Percentiles rank a stretch among this genome's conserved stretches.
phyloP scores from a whole-genome alignment of 2,329 filamentous ascomycete species.

The Erysiphe pulchra region DNA sequence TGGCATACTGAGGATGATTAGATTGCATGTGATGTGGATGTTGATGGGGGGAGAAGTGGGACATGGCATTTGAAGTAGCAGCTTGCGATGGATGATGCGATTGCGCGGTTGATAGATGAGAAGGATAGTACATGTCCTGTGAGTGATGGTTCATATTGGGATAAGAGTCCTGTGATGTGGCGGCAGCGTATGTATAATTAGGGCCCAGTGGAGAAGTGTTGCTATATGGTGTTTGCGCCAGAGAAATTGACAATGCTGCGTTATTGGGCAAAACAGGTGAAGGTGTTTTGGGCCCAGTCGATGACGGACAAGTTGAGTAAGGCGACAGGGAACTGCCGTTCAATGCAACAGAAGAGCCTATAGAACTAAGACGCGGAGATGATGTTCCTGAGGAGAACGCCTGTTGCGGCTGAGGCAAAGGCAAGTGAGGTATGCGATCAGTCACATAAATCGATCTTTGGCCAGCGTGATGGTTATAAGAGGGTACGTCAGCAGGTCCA shows the following conservation, averaged over 20 bases:
- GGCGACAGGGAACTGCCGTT: constrained; percentile 28
- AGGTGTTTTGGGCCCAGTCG: constrained; percentile 49
- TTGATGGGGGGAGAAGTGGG: constrained; percentile 47
- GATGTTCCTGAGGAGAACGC: constrained; percentile 43
- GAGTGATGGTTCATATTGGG: constrained; percentile 56
- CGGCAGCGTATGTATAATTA: constrained; percentile 17
- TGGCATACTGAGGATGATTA: too few relatives aligned
- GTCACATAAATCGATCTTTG: constrained; percentile 40
- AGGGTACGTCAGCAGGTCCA: constrained; percentile 44
- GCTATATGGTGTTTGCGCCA: constrained; percentile 14
- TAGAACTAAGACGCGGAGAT: constrained; percentile 54
- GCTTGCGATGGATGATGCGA: constrained; percentile 51
- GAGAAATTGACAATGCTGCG: constrained; percentile 17
- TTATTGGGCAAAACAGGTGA: constrained; percentile 38
- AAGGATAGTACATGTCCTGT: constrained; percentile 65
- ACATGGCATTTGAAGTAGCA: constrained; percentile 46
- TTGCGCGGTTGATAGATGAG: constrained; percentile 56
- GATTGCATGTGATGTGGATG: constrained; percentile 55
- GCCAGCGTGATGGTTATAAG: constrained; percentile 40
- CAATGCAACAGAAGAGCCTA: constrained; percentile 20
- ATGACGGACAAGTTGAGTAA: constrained; percentile 23
- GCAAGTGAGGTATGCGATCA: constrained; percentile 47
- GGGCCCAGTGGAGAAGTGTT: constrained; percentile 14
- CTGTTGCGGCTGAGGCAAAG: constrained; percentile 37
- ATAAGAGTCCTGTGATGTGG: constrained; percentile 14